Evolutionary conservation across 2,329 filamentous ascomycete genomes (phyloP), one percentile per base, ranked within the genome.

Genomic region (Lasiodiplodia hormozganensis): DNA sequence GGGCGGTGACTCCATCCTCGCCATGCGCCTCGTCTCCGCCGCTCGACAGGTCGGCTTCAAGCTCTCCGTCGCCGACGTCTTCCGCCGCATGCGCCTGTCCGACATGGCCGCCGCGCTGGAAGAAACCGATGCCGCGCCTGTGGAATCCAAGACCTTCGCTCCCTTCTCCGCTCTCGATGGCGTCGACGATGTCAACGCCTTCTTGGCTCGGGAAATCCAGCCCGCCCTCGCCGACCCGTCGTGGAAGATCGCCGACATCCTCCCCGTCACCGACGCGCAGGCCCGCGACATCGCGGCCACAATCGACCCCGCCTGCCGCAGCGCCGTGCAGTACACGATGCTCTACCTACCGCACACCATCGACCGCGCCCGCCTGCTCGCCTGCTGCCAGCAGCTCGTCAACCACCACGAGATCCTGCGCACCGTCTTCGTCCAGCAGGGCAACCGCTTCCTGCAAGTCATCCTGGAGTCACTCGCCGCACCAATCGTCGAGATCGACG

Each of bases 321-420:
- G 87, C 73, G 90, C 88, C 0, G 78, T 87, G 1, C 86, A 88
- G 16, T 91, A 92, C 73, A 88, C 88, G 70, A 82, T 89, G 69
- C 87, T 92, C 76, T 87, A 88, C 76, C 85, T 92, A 66, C 83
- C 87, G 28, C 82, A 81, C 0, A 70, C 73, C 0, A 79, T 90
- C 14, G 80, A 90, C 64, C 73, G 82, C 16, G 76, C 81, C 12
- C 82, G 82, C 14, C 81, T 90, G 28, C 79, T 85, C 38, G 70
- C 77, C 21, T 82, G 83, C 58, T 89, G 86, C 70, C 82, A 83
- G 60, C 80, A 87, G 40, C 84, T 91, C 3, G 85, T 91, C 1
- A 77, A 83, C 2, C 82, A 82, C 8, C 89, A 90, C 74, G 88
- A 91, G 72, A 88, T 91, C 28, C 80, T 92, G 2, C 86, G 89